Evolutionary conservation across 495 filamentous ascomycete species (phyloP).

Genomic region (Aspergillus olivimuriae): DNA sequence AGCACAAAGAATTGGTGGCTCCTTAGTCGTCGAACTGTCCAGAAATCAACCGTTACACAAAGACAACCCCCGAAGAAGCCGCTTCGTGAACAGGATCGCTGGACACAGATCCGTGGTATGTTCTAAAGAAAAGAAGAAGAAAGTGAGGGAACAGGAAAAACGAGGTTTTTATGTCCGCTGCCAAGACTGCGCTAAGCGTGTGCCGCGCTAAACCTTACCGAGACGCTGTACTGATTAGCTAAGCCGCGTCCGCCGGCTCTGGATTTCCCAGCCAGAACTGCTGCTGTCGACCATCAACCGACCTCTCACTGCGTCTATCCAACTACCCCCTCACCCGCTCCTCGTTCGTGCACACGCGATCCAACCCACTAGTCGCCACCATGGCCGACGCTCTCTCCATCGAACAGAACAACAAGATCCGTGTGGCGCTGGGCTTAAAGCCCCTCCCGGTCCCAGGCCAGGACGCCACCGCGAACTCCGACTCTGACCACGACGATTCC

Average conservation of each 20-base stretch:
- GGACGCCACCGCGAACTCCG: slow-evolving; percentile 42
- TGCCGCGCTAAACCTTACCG: slow-evolving; percentile 25
- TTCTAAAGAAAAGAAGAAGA: slow-evolving; percentile 42
- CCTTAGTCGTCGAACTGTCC: slow-evolving; percentile 82
- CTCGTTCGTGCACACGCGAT: background rate
- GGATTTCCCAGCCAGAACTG: no score
- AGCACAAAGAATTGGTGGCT: slow-evolving; percentile 56
- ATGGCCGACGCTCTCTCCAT: slow-evolving; percentile 82
- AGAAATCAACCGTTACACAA: slow-evolving; percentile 66
- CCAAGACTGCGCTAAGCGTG: slow-evolving; percentile 18
- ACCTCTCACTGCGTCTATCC: no score
- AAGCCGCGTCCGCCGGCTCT: no score
- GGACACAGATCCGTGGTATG: slow-evolving; percentile 73
- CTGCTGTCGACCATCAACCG: no score
- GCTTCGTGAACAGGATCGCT: slow-evolving; percentile 55
- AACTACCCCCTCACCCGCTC: background rate
- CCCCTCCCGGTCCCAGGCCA: slow-evolving; percentile 76
- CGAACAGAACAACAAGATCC: slow-evolving; percentile 91
- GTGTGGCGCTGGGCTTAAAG: slow-evolving; percentile 81
- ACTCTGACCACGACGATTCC: slow-evolving; percentile 38
- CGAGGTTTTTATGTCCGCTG: slow-evolving; percentile 27
- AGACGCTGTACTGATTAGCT: slow-evolving; percentile 8
- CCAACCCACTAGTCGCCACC: slow-evolving; percentile 15
- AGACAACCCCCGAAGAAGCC: slow-evolving; percentile 29
- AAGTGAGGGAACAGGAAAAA: slow-evolving; percentile 9